Evolutionary conservation across 208 protist genomes (phyloP), one percentile per base, ranked within the genome.

Genomic region (Leishmania lainsoni): DNA sequence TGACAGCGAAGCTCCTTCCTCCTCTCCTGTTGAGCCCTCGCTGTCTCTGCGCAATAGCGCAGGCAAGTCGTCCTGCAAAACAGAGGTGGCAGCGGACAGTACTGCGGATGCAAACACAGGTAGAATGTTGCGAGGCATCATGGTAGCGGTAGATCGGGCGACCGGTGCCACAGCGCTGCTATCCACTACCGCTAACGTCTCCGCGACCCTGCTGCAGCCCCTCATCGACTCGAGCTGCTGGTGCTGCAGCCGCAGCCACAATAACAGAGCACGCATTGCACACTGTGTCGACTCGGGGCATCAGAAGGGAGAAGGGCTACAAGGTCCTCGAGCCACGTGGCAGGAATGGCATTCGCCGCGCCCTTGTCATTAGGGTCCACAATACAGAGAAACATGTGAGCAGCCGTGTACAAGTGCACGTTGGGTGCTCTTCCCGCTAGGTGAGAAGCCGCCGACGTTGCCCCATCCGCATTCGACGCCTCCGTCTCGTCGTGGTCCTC

Each of bases 361-460:
- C 83, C 39, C 20, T 59, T 81, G 79, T 86, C 81, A 29, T 81
- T 84, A 9, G 86, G 78, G 76, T 90, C 78, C 48, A 88, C 75
- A 68, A 83, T 73, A 51, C 87, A 86, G 45, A 93, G 79, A n/a
- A 93, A 86, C 81, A 96, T 89, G 76, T 92, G 91, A 14, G 90
- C 91, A 3, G 91, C 91, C 12, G 91, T 95, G 83, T 89, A 87
- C 12, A 92, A 71, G 63, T 95, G 93, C 76, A 78, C 65, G 48
- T 32, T 80, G 17, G 83, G 42, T 59, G 14, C 75, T 2, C 35
- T 32, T 6, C 32, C 48, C 32, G 66, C n/a, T 16, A n/a, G 45
- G 6, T n/a, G 45, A 20, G 61, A 42, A n/a, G n/a, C 49, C 52
- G 32, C 65, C 51, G 66, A 52, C 39, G 81, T 26, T 58, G 58